Percentiles rank a stretch among this genome's conserved stretches.
These are phyloP conservation scores for Dactylellina cionopaga DNA, from an alignment of 2,329 filamentous ascomycete species.

Conservation along the genomic window DNA sequence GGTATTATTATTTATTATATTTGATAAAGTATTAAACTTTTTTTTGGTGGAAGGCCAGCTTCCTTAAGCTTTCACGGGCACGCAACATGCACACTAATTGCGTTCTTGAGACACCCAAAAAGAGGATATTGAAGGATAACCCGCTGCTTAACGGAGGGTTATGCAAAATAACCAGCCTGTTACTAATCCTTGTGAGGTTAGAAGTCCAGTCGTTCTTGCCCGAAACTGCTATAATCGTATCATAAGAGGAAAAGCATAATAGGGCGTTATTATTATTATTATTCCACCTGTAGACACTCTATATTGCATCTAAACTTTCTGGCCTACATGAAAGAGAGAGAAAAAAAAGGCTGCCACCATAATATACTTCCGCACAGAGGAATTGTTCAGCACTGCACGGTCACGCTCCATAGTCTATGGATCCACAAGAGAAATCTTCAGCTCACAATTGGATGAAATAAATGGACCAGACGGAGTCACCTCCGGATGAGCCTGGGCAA, in stretches of 20 bases:
- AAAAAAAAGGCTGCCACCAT: not conserved
- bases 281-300: too few species aligned
- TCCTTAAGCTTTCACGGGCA: constrained; percentile 16
- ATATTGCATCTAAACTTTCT: constrained; percentile 9
- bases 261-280: constrained; percentile 34
- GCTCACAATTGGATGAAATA: constrained; percentile 23
- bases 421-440: constrained; percentile 43
- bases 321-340: too few species aligned
- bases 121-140: not conserved
- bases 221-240: constrained; percentile 18
- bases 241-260: constrained; percentile 31
- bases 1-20: too few species aligned
- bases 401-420: constrained; percentile 46
- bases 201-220: constrained; percentile 16
- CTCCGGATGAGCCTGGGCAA: not conserved
- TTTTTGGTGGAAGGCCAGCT: not conserved
- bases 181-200: constrained; percentile 19
- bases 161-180: constrained; percentile 18
- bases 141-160: constrained; percentile 21
- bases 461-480: too few species aligned
- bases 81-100: constrained; percentile 31
- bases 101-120: constrained; percentile 44
- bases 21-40: too few species aligned
- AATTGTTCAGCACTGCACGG: too few species aligned
- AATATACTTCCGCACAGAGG: constrained; percentile 11